A percentile compares a stretch with the other conserved stretches of the same genome.
Evolutionary conservation across 805 yeast species (phyloP).

Genomic region (Saccharomycopsis selenospora): DNA sequence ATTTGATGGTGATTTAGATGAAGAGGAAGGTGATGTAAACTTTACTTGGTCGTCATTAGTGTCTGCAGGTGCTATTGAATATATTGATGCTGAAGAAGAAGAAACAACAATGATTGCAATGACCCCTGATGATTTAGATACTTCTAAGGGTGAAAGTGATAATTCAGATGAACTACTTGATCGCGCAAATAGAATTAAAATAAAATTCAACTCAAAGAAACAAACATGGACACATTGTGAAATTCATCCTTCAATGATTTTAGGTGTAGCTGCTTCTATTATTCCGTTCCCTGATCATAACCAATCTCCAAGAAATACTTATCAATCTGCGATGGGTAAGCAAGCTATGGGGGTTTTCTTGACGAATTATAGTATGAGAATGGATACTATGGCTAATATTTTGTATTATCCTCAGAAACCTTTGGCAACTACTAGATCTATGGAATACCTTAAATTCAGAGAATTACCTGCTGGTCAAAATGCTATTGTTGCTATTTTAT

Average conservation of each 20-base stretch:
- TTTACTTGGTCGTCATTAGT: slow-evolving; percentile 85
- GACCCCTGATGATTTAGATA: slow-evolving; percentile 94
- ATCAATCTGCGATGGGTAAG: slow-evolving; percentile 99
- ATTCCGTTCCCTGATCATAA: slow-evolving; percentile 99
- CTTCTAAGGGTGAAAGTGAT: slow-evolving; percentile 44
- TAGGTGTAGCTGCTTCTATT: slow-evolving; percentile 97
- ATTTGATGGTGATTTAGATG: slow-evolving; percentile 38
- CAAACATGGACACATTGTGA: slow-evolving; percentile 97
- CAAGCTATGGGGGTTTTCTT: slow-evolving; percentile 99
- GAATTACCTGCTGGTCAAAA: slow-evolving; percentile 99
- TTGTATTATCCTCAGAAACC: slow-evolving; percentile 98
- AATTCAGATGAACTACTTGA: slow-evolving; percentile 41
- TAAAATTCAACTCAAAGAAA: slow-evolving; percentile 49
- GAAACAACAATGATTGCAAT: slow-evolving; percentile 97
- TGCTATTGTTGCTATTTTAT: slow-evolving; percentile 95
- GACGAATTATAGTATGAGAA: slow-evolving; percentile 91
- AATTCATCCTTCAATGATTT: slow-evolving; percentile 97
- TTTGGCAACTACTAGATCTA: slow-evolving; percentile 92
- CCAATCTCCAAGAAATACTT: slow-evolving; percentile 98
- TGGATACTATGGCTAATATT: slow-evolving; percentile 99
- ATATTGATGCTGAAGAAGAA: slow-evolving; percentile 98
- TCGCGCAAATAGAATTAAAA: slow-evolving; percentile 82
- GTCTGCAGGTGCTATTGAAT: slow-evolving; percentile 84
- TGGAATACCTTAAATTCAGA: slow-evolving; percentile 95
- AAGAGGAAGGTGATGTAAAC: slow-evolving; percentile 43